Percentiles rank a stretch among this genome's conserved stretches.
These are phyloP conservation scores for Pseudogymnoascus sp. DNA, from an alignment of 2,329 filamentous ascomycete genomes.

Conservation along the genomic window DNA sequence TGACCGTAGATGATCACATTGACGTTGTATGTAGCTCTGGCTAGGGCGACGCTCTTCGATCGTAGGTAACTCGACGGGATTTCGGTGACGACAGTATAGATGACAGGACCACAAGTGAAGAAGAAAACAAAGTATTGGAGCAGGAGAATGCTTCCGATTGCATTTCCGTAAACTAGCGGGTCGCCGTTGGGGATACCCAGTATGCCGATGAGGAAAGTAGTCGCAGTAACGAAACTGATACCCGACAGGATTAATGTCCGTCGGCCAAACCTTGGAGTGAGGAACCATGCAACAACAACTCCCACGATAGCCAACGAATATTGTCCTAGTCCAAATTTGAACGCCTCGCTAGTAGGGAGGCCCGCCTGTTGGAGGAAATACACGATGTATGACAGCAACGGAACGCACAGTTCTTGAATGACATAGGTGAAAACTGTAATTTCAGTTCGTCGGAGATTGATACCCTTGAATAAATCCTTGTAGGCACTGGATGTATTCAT, in stretches of 20 bases:
- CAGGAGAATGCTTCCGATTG: conserved; percentile 31
- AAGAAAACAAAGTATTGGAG: conserved; percentile 34
- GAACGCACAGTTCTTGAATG: conserved; percentile 34
- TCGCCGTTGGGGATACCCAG: conserved; percentile 15
- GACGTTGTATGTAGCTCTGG: conserved; percentile 32
- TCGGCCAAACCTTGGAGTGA: conserved; percentile 18
- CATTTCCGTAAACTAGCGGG: conserved; percentile 15
- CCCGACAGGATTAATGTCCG: conserved; percentile 20
- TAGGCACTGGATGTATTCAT: conserved; percentile 35
- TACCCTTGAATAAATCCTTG: conserved; percentile 38
- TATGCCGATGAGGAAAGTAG: conserved; percentile 21
- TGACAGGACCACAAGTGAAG: conserved; percentile 35
- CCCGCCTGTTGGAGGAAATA: conserved; percentile 50
- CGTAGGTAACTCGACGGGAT: conserved; percentile 34
- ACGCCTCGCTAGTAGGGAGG: conserved; percentile 38
- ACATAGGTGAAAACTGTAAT: conserved; percentile 29
- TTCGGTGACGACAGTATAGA: conserved; percentile 34
- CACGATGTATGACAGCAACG: conserved; percentile 54
- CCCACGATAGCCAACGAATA: conserved; percentile 38
- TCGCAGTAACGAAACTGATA: conserved; percentile 16
- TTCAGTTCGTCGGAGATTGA: conserved; percentile 40
- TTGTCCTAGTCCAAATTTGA: conserved; percentile 43
- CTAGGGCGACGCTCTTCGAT: conserved; percentile 33
- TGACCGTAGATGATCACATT: conserved; percentile 28
- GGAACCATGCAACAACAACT: conserved; percentile 21